These are phyloP conservation scores for Dioszegia hungarica DNA, from an alignment of 768 basidiomycete species.

Conservation along the genomic window DNA sequence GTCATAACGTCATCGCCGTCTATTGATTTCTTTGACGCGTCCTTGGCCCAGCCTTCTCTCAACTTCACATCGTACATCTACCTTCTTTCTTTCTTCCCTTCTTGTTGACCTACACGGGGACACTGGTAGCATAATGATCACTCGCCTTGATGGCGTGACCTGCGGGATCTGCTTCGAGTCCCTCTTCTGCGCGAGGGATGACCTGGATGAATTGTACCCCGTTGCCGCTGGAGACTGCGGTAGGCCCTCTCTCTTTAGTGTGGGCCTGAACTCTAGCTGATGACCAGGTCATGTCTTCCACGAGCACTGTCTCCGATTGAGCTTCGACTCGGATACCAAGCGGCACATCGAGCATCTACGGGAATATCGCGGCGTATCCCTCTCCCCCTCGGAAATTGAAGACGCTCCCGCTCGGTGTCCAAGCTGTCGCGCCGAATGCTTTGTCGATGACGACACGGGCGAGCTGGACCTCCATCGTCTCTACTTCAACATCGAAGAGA, in stretches of 20 bases:
- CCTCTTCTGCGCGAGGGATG: constrained; percentile 27
- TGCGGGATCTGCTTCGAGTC: constrained; percentile 40
- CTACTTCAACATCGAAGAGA: constrained; percentile 21
- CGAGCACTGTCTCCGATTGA: constrained; percentile 24
- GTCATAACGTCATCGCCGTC: too few species aligned
- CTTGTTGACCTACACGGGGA: background rate
- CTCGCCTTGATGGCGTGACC: background rate
- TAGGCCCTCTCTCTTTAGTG: constrained; percentile 10
- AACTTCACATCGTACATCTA: background rate
- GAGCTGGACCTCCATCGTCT: constrained; percentile 28
- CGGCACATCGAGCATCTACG: constrained; percentile 15
- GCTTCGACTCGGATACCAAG: constrained; percentile 25
- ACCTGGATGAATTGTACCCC: constrained; percentile 27
- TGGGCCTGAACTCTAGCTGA: background rate
- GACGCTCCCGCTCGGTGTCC: constrained; percentile 33
- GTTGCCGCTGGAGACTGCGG: constrained; percentile 34
- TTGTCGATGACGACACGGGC: constrained; percentile 30
- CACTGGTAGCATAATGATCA: background rate
- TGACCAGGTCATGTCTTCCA: constrained; percentile 40
- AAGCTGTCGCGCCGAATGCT: constrained; percentile 29
- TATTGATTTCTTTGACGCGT: too few species aligned
- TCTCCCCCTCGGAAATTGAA: constrained; percentile 11
- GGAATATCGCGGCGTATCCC: constrained; percentile 14
- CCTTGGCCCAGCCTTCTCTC: background rate
- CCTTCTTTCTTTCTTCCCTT: background rate